Percentiles rank a stretch among this genome's conserved stretches.
Conservation (phyloP, 1,139 yeast genomes). For the Saccharomyces hybrid region DNA sequence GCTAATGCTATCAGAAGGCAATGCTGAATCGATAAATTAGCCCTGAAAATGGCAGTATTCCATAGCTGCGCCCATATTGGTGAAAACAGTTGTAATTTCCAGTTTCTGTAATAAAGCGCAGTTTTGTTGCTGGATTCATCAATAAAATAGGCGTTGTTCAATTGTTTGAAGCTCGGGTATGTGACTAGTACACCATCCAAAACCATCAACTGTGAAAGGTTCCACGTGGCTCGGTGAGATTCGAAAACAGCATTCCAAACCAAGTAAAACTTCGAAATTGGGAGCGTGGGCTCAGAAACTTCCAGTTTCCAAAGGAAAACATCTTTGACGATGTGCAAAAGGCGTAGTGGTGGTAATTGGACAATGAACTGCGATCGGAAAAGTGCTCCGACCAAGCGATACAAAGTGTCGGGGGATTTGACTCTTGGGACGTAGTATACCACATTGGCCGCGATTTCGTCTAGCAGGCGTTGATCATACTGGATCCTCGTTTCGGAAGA, state of each 20-base stretch:
- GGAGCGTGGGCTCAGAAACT: constrained; percentile 26
- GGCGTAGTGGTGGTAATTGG: constrained; percentile 9
- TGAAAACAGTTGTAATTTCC: constrained; percentile 18
- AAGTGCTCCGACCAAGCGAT: constrained; percentile 10
- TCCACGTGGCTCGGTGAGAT: constrained; percentile 16
- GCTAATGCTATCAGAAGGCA: neutral
- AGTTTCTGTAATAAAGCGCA: constrained; percentile 10
- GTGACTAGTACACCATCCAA: constrained; percentile 23
- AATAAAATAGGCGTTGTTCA: constrained; percentile 18
- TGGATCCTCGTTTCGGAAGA: neutral
- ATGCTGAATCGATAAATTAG: neutral
- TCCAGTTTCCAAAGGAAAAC: constrained; percentile 26
- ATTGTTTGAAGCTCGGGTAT: constrained; percentile 7
- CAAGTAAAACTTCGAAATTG: constrained; percentile 17
- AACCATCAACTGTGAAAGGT: constrained; percentile 18
- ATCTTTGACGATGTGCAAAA: constrained; percentile 18
- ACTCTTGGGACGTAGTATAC: constrained; percentile 26
- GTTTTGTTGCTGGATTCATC: constrained; percentile 20
- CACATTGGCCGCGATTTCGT: constrained; percentile 10
- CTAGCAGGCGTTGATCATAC: neutral
- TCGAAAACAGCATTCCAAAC: constrained; percentile 18
- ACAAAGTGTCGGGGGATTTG: constrained; percentile 8
- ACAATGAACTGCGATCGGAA: constrained; percentile 13
- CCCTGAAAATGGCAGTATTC: neutral
- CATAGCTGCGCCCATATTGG: constrained; percentile 18